These are phyloP conservation scores for Fusarium paranaense DNA, from an alignment of 2,329 filamentous ascomycete genomes.

Conservation along the genomic window DNA sequence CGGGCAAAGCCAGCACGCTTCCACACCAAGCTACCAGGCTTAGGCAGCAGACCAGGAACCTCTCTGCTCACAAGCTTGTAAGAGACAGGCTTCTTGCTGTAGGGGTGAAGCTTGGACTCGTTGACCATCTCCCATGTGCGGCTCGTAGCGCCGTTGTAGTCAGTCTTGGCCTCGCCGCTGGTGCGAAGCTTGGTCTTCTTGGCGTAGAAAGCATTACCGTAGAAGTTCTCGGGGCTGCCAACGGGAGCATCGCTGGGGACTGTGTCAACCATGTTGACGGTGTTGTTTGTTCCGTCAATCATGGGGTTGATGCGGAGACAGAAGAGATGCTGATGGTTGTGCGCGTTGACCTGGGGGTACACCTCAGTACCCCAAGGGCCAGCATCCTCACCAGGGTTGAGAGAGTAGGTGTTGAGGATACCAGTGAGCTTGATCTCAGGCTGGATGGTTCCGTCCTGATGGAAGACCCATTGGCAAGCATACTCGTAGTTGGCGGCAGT, in stretches of 20 bases:
- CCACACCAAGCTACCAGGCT: constrained; percentile 85
- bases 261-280: constrained; percentile 86
- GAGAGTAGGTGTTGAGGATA: constrained; percentile 90
- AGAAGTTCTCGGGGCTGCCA: constrained; percentile 84
- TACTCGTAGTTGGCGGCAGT: constrained; percentile 98
- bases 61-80: constrained; percentile 94
- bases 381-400: constrained; percentile 83
- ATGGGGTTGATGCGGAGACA: constrained; percentile 89
- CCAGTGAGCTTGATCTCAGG: constrained; percentile 92
- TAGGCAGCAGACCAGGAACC: constrained; percentile 81
- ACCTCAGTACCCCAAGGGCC: constrained; percentile 93
- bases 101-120: constrained; percentile 83
- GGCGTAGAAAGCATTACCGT: constrained; percentile 91
- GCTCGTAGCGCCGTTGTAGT: constrained; percentile 83
- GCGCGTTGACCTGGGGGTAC: constrained; percentile 84
- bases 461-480: constrained; percentile 79
- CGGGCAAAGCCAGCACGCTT: constrained; percentile 89
- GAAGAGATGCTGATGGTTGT: constrained; percentile 97
- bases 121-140: constrained; percentile 94
- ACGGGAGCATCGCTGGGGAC: constrained; percentile 77
- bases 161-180: constrained; percentile 74
- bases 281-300: constrained; percentile 87
- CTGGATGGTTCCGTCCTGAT: constrained; percentile 90
- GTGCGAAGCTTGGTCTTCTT: constrained; percentile 84
- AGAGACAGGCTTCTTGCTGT: constrained; percentile 84